phyloP scores from a whole-genome alignment of 2,329 filamentous ascomycete species.

The Biscogniauxia mediterranea region DNA sequence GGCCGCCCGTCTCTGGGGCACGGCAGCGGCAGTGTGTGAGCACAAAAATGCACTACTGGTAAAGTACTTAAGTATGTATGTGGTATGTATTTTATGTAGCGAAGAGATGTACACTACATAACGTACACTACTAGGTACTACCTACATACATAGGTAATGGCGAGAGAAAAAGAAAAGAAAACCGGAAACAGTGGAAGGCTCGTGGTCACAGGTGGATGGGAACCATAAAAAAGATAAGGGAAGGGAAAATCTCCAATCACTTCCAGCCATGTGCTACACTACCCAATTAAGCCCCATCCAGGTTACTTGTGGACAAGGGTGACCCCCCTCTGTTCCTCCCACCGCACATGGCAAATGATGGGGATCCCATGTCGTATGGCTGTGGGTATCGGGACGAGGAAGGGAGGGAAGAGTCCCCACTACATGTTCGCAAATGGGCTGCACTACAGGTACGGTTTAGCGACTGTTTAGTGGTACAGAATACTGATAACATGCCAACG shows the following conservation, averaged over 20 bases:
- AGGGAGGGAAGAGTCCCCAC: constrained; percentile 18
- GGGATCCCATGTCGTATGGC: constrained; percentile 21
- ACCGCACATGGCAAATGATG: constrained; percentile 25
- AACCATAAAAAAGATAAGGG: not conserved
- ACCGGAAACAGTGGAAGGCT: no score
- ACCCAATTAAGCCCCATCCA: constrained; percentile 4
- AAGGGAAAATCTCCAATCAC: constrained; percentile 14
- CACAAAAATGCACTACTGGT: not conserved
- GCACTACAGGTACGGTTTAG: not conserved
- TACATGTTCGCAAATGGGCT: constrained; percentile 16
- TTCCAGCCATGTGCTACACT: not conserved
- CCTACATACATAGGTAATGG: no score
- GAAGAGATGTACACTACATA: no score
- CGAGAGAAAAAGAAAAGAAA: no score
- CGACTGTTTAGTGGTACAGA: not conserved
- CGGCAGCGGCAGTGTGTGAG: not conserved
- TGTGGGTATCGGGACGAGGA: constrained; percentile 14
- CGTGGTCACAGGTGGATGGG: no score
- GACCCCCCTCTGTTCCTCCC: constrained; percentile 8
- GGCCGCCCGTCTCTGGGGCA: not conserved
- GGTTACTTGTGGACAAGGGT: constrained; percentile 19
- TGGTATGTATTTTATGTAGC: no score
- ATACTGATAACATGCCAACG: not conserved
- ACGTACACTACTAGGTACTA: no score
- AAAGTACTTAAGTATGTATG: no score